Evolutionary conservation across 2,329 filamentous ascomycete species (phyloP).

Genomic region (Cladosporium sp.): DNA sequence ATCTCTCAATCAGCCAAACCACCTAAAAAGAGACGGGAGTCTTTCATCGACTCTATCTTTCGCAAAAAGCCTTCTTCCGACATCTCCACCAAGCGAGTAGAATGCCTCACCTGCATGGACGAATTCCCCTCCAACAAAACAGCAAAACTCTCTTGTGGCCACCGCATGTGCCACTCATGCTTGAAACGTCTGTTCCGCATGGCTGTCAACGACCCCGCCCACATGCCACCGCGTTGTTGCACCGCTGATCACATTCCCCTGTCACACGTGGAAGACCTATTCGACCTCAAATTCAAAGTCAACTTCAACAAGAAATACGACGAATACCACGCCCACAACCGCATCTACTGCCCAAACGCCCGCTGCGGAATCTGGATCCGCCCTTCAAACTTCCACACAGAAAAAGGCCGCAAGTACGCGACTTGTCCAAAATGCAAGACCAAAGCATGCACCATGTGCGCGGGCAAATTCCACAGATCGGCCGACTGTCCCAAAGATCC

Average conservation of each 20-base stretch:
- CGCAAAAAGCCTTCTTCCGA: conserved; percentile 26
- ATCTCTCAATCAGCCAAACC: background rate
- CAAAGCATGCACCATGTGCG: conserved; percentile 73
- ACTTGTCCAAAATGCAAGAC: conserved; percentile 70
- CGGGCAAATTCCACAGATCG: conserved; percentile 69
- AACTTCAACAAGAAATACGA: conserved; percentile 79
- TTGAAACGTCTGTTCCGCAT: conserved; percentile 72
- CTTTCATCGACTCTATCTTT: conserved; percentile 20
- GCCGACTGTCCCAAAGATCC: conserved; percentile 72
- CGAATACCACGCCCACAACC: conserved; percentile 72
- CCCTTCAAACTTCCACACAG: conserved; percentile 64
- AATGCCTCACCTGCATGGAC: conserved; percentile 70
- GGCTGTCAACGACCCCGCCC: conserved; percentile 72
- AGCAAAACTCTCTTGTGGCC: conserved; percentile 73
- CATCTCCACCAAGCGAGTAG: conserved; percentile 39
- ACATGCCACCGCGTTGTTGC: conserved; percentile 86
- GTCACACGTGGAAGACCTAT: conserved; percentile 73
- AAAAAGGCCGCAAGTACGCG: conserved; percentile 60
- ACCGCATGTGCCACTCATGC: conserved; percentile 78
- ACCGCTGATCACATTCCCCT: conserved; percentile 70
- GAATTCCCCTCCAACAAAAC: conserved; percentile 64
- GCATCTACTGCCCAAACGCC: conserved; percentile 73
- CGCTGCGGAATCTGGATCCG: conserved; percentile 80
- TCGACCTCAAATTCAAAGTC: conserved; percentile 72
- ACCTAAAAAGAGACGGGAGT: conserved; percentile 20